Conservation (phyloP, 768 basidiomycete genomes). For the Leccinum sublutescens region DNA sequence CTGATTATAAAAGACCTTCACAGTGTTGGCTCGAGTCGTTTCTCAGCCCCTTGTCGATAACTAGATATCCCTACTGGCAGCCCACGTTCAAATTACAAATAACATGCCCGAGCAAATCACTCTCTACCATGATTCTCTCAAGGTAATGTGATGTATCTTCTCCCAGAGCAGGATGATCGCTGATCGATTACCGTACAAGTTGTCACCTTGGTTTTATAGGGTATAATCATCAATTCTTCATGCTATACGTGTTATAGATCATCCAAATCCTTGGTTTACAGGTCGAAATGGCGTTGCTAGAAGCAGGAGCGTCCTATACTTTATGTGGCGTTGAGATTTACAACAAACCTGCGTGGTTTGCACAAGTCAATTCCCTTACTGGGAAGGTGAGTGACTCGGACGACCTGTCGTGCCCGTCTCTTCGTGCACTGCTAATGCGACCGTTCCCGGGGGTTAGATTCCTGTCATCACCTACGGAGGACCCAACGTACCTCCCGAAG, state of each 20-base stretch:
- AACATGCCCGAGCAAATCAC: conserved; percentile 36
- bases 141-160: conserved; percentile 30
- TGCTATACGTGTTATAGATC: background rate
- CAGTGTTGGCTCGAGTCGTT: background rate
- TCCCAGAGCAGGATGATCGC: background rate
- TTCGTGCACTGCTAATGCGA: too few relatives aligned
- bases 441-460: background rate
- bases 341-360: conserved; percentile 70
- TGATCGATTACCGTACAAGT: conserved; percentile 27
- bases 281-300: conserved; percentile 58
- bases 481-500: background rate
- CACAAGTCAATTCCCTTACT: conserved; percentile 54
- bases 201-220: conserved; percentile 55
- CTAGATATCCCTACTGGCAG: background rate
- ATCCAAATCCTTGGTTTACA: conserved; percentile 19
- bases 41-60: background rate
- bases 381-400: conserved; percentile 46
- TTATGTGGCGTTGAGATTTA: conserved; percentile 53
- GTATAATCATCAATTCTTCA: conserved; percentile 29
- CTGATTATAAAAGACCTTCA: too few relatives aligned
- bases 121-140: conserved; percentile 37
- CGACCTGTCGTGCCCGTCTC: too few relatives aligned
- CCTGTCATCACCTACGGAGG: background rate
- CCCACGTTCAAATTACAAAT: background rate
- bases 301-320: conserved; percentile 47